Conservation (phyloP, 2,329 filamentous ascomycete species). For the Colletotrichum lini region DNA sequence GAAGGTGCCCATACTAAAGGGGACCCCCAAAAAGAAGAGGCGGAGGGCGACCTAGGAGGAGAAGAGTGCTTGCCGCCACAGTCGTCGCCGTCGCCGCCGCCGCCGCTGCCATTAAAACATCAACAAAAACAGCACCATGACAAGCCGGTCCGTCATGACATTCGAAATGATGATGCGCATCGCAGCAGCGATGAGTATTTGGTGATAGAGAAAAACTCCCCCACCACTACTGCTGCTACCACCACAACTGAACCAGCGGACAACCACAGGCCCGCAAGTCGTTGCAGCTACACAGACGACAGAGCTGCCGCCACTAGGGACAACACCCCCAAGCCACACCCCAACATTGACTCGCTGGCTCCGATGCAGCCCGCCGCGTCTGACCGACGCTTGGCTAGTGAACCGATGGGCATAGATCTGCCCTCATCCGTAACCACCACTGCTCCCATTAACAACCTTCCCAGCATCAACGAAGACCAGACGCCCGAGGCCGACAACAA, state of each 20-base stretch:
- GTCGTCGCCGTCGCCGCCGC: conserved; percentile 32
- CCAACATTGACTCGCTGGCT: conserved; percentile 29
- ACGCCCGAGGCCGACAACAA: conserved; percentile 23
- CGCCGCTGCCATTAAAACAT: conserved; percentile 37
- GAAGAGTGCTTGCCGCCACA: conserved; percentile 22
- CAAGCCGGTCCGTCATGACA: conserved; percentile 13
- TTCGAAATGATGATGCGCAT: background rate
- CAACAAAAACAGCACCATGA: conserved; percentile 30
- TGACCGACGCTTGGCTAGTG: conserved; percentile 44
- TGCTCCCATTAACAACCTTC: conserved; percentile 32
- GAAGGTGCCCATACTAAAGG: conserved; percentile 9
- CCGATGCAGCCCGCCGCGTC: conserved; percentile 38
- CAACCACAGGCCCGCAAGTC: conserved; percentile 30
- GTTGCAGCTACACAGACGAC: conserved; percentile 34
- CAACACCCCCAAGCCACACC: conserved; percentile 38
- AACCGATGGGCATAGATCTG: conserved; percentile 53
- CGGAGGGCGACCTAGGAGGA: background rate
- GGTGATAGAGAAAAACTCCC: background rate
- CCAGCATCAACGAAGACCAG: conserved; percentile 43
- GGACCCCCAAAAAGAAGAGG: conserved; percentile 1
- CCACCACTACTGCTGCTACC: background rate
- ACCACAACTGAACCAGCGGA: background rate
- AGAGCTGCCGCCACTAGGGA: conserved; percentile 26
- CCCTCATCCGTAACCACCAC: conserved; percentile 49
- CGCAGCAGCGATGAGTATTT: conserved; percentile 4